These are phyloP conservation scores for Pseudotsuga menziesii DNA, from an alignment of 75 land plant species.

Conservation along the genomic window DNA sequence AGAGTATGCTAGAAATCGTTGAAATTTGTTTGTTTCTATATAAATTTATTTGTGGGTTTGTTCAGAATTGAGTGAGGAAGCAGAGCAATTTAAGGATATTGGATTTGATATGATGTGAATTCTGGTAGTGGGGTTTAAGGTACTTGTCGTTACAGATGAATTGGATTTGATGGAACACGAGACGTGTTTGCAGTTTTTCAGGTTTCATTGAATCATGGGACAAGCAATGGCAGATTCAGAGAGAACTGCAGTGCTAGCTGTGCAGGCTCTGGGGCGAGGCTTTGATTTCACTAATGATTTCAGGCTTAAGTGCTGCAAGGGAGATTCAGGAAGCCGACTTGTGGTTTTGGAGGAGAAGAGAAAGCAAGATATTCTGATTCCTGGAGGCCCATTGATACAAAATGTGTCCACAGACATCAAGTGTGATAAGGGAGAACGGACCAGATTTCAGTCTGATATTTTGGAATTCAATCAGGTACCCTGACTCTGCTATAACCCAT, in stretches of 20 bases:
- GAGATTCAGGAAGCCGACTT: conserved; percentile 28
- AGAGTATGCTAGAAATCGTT: neutral
- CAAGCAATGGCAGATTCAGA: conserved; percentile 1
- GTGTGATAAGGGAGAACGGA: conserved; percentile 66
- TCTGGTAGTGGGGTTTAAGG: neutral
- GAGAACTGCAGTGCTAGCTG: conserved; percentile 31
- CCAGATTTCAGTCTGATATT: conserved; percentile 61
- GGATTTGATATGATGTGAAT: neutral
- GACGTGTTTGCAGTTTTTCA: neutral
- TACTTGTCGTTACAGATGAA: neutral
- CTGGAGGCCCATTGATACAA: conserved; percentile 35
- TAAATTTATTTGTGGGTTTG: neutral
- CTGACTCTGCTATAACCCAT: neutral
- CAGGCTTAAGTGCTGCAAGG: conserved; percentile 53
- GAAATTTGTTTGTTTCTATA: neutral
- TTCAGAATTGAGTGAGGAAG: neutral
- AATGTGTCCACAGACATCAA: conserved; percentile 49
- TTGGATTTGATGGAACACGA: neutral
- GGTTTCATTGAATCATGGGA: neutral
- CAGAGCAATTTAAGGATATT: too few relatives aligned
- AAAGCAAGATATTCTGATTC: conserved; percentile 38
- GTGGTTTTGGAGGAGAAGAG: conserved; percentile 47
- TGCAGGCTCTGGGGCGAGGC: conserved; percentile 58
- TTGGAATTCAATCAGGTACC: conserved; percentile 79
- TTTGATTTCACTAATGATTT: conserved; percentile 72